These are phyloP conservation scores for Emmonsiellopsis sp. DNA, from an alignment of 2,329 filamentous ascomycete species.

Conservation along the genomic window DNA sequence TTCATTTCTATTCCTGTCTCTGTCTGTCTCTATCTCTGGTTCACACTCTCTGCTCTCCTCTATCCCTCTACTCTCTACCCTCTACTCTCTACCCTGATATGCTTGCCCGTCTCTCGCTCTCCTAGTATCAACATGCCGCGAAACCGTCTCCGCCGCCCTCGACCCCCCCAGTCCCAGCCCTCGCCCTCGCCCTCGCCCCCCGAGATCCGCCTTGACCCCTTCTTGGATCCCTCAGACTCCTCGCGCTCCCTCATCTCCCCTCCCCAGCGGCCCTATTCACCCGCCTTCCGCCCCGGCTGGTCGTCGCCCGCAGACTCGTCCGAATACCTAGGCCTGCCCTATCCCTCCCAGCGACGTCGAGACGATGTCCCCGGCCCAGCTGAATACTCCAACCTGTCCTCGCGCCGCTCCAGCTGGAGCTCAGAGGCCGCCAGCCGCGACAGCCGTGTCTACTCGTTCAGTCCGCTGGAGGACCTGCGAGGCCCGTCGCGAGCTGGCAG, in stretches of 20 bases:
- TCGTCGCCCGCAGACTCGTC: background rate
- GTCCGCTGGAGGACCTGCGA: constrained; percentile 54
- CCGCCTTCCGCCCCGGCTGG: background rate
- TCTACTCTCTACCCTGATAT: background rate
- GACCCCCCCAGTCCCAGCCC: no score
- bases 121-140: background rate
- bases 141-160: background rate
- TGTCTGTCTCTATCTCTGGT: background rate
- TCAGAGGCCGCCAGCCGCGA: constrained; percentile 49
- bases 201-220: background rate
- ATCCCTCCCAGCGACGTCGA: background rate
- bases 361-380: background rate
- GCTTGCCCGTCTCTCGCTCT: background rate
- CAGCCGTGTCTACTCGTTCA: constrained; percentile 39
- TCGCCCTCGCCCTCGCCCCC: background rate
- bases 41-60: no score
- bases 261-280: background rate
- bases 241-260: background rate
- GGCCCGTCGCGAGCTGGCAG: constrained; percentile 53
- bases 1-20: background rate
- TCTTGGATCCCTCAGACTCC: background rate
- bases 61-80: background rate
- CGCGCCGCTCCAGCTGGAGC: constrained; percentile 56
- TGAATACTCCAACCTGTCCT: constrained; percentile 44
- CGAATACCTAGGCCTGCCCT: background rate